A percentile compares a stretch with the other conserved stretches of the same genome.
Conservation (phyloP, 352 stramenopile genomes). For the Phytophthora europaea region DNA sequence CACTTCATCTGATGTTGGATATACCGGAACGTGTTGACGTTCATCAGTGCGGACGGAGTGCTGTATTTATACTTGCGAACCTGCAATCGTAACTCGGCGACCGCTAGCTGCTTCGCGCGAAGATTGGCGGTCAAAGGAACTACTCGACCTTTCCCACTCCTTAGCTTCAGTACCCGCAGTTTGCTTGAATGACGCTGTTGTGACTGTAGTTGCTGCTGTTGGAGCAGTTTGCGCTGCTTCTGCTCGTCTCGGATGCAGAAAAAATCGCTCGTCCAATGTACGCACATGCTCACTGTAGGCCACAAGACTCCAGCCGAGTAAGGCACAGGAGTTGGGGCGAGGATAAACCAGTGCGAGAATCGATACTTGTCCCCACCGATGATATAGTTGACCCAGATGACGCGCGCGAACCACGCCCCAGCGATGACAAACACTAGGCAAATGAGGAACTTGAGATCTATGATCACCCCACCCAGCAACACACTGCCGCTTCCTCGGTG, state of each 20-base stretch:
- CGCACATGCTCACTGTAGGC: slow-evolving; percentile 37
- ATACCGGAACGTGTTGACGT: slow-evolving; percentile 20
- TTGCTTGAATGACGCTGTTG: not conserved
- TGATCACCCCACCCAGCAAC: slow-evolving; percentile 38
- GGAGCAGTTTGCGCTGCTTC: not conserved
- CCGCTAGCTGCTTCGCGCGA: slow-evolving; percentile 5
- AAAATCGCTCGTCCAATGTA: slow-evolving; percentile 48
- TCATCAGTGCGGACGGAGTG: slow-evolving; percentile 7
- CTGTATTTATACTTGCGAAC: slow-evolving; percentile 16
- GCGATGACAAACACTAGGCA: slow-evolving; percentile 30
- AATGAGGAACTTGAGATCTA: slow-evolving; percentile 45
- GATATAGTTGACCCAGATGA: slow-evolving; percentile 11
- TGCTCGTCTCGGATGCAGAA: slow-evolving; percentile 39
- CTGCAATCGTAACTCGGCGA: slow-evolving; percentile 12
- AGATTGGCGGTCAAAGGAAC: slow-evolving; percentile 22
- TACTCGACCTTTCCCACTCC: slow-evolving; percentile 4
- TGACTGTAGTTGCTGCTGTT: slow-evolving; percentile 9
- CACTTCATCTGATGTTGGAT: slow-evolving; percentile 42
- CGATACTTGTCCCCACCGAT: not conserved
- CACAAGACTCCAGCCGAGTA: slow-evolving; percentile 49
- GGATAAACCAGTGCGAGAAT: slow-evolving; percentile 18
- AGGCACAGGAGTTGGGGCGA: slow-evolving; percentile 33
- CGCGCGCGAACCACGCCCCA: slow-evolving; percentile 1
- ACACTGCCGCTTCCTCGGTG: slow-evolving; percentile 30
- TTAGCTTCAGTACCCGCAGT: not conserved